Evolutionary conservation across 163 green algal genomes (phyloP).

Genomic region (Picocystis sp.): DNA sequence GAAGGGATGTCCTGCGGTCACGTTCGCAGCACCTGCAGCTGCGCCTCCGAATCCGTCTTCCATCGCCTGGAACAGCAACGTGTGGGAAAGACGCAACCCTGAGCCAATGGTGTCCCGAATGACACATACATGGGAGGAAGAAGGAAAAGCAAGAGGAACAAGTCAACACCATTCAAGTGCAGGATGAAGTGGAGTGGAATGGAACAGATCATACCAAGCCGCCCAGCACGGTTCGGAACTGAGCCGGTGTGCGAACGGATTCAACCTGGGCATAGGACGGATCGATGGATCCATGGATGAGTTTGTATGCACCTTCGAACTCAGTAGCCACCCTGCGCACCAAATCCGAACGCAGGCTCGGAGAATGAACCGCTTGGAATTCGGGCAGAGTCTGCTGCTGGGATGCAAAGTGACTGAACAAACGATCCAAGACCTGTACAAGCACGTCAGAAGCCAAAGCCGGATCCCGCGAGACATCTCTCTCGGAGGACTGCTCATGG

Average conservation of each 20-base stretch:
- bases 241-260: neutral
- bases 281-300: conserved; percentile 12
- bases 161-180: too few species aligned
- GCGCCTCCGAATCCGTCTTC: conserved; percentile 8
- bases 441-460: conserved; percentile 2
- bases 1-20: conserved; percentile 27
- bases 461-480: conserved; percentile 8
- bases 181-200: too few species aligned
- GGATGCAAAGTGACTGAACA: conserved; percentile 19
- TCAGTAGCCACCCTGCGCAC: conserved; percentile 1
- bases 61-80: too few species aligned
- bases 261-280: neutral
- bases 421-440: neutral
- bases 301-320: conserved; percentile 21
- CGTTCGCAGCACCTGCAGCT: conserved; percentile 18
- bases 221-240: neutral
- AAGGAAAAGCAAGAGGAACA: too few species aligned
- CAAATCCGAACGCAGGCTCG: conserved; percentile 11
- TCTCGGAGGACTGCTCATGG: neutral
- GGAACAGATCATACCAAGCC: too few species aligned
- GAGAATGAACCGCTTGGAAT: conserved; percentile 52
- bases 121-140: too few species aligned
- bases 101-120: too few species aligned
- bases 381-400: conserved; percentile 57
- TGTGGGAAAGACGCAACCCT: too few species aligned